A percentile compares a stretch with the other conserved stretches of the same genome.
These are phyloP conservation scores for Ceratobasidium sp. DNA, from an alignment of 1,284 basidiomycete genomes.

Conservation along the genomic window DNA sequence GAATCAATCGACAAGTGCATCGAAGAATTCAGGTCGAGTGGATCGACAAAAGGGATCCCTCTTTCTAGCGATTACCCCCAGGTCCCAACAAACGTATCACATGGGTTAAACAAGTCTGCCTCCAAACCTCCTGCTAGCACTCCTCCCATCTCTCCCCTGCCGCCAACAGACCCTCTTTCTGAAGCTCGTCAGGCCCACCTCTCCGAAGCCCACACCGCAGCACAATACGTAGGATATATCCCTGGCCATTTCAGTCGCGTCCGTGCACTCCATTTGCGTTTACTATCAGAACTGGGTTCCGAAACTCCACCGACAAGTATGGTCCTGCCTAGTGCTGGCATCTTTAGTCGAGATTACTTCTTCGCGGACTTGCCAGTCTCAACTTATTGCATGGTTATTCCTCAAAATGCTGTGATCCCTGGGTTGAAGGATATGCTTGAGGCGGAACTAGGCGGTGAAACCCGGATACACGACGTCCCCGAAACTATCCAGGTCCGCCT, in stretches of 20 bases:
- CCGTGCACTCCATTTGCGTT: conserved; percentile 71
- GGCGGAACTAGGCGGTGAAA: background rate
- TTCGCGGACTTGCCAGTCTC: conserved; percentile 70
- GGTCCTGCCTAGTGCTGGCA: conserved; percentile 65
- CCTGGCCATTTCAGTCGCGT: conserved; percentile 72
- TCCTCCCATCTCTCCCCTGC: background rate
- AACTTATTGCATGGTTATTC: conserved; percentile 70
- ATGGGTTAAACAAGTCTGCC: background rate
- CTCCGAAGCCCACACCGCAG: conserved; percentile 71
- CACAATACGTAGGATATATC: conserved; percentile 77
- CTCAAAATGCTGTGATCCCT: conserved; percentile 47
- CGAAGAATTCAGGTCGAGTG: conserved; percentile 30
- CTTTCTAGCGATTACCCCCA: conserved; percentile 6
- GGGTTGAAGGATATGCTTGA: conserved; percentile 72
- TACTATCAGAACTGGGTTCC: conserved; percentile 64
- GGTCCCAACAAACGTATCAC: background rate
- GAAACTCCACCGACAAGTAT: conserved; percentile 59
- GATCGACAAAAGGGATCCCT: conserved; percentile 9
- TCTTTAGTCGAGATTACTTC: conserved; percentile 70
- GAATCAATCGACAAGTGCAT: conserved; percentile 60
- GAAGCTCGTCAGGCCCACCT: conserved; percentile 57
- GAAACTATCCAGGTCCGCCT: conserved; percentile 2
- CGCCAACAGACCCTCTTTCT: conserved; percentile 10
- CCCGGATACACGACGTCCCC: conserved; percentile 4
- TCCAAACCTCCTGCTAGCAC: background rate